These are phyloP conservation scores for Beauveria bassiana DNA, from an alignment of 2,329 filamentous ascomycete genomes.

Conservation along the genomic window DNA sequence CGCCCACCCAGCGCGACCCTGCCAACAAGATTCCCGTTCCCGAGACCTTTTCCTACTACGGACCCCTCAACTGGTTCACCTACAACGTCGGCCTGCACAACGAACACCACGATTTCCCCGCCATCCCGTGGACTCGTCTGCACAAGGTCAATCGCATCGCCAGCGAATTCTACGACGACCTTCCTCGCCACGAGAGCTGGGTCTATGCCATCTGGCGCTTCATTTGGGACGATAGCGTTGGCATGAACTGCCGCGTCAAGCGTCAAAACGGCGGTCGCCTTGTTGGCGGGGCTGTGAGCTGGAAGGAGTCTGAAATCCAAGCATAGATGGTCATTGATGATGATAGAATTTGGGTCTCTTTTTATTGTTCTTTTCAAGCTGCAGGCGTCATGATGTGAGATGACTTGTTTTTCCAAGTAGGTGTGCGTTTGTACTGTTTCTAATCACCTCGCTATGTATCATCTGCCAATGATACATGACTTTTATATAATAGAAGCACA, in stretches of 20 bases:
- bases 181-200: conserved; percentile 88
- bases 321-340: conserved; percentile 31
- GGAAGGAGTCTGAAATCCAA: conserved; percentile 64
- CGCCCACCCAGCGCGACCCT: conserved; percentile 46
- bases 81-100: conserved; percentile 99
- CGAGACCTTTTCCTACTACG: conserved; percentile 97
- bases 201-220: conserved; percentile 91
- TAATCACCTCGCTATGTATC: background rate
- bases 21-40: conserved; percentile 61
- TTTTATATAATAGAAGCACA: background rate
- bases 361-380: background rate
- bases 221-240: conserved; percentile 81
- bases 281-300: conserved; percentile 45
- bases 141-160: conserved; percentile 72
- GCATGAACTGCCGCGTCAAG: conserved; percentile 89
- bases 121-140: conserved; percentile 87
- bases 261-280: conserved; percentile 65
- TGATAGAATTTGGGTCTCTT: conserved; percentile 4
- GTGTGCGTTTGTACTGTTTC: background rate
- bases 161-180: conserved; percentile 80
- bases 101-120: conserved; percentile 98
- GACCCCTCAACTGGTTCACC: conserved; percentile 80
- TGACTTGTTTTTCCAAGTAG: background rate
- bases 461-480: background rate
- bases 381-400: background rate